phyloP scores from a whole-genome alignment of 2,329 filamentous ascomycete species.

The Xylariaceae sp. region DNA sequence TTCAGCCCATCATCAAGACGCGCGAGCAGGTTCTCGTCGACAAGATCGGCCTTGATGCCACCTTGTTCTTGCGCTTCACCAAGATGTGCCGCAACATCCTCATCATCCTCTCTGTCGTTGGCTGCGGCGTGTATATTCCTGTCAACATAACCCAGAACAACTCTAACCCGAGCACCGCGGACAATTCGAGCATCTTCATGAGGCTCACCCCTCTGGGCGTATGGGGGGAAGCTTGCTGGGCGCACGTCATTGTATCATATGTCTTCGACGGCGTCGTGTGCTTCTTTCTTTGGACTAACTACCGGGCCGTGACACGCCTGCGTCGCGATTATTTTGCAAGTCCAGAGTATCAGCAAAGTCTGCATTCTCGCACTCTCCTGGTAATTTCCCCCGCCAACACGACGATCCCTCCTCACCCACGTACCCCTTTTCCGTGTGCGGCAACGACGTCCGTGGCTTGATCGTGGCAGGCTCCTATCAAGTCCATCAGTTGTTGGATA shows the following conservation, averaged over 20 bases:
- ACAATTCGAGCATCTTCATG: slow-evolving; percentile 37
- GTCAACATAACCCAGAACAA: slow-evolving; percentile 57
- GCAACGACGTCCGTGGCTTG: too few relatives aligned
- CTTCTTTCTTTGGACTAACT: slow-evolving; percentile 73
- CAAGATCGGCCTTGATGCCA: slow-evolving; percentile 79
- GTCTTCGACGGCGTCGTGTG: slow-evolving; percentile 65
- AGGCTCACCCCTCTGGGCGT: slow-evolving; percentile 51
- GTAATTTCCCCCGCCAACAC: slow-evolving; percentile 26
- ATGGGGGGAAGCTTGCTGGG: slow-evolving; percentile 46
- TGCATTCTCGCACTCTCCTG: slow-evolving; percentile 66
- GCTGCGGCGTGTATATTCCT: slow-evolving; percentile 70
- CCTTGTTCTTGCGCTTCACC: slow-evolving; percentile 76
- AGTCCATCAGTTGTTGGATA: too few relatives aligned
- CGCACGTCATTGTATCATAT: slow-evolving; percentile 45
- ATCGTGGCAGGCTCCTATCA: too few relatives aligned
- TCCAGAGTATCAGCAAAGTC: slow-evolving; percentile 74
- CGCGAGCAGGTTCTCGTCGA: slow-evolving; percentile 68
- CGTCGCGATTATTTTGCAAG: slow-evolving; percentile 73
- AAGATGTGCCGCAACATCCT: slow-evolving; percentile 91
- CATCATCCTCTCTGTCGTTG: slow-evolving; percentile 60
- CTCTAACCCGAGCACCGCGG: slow-evolving; percentile 16
- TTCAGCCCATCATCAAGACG: slow-evolving; percentile 70
- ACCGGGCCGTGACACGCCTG: slow-evolving; percentile 60
- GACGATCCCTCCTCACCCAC: background rate
- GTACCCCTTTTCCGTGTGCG: background rate